A percentile compares a stretch with the other conserved stretches of the same genome.
These are phyloP conservation scores for Sugiyamaella sp. DNA, from an alignment of 1,139 yeast species.

Conservation along the genomic window DNA sequence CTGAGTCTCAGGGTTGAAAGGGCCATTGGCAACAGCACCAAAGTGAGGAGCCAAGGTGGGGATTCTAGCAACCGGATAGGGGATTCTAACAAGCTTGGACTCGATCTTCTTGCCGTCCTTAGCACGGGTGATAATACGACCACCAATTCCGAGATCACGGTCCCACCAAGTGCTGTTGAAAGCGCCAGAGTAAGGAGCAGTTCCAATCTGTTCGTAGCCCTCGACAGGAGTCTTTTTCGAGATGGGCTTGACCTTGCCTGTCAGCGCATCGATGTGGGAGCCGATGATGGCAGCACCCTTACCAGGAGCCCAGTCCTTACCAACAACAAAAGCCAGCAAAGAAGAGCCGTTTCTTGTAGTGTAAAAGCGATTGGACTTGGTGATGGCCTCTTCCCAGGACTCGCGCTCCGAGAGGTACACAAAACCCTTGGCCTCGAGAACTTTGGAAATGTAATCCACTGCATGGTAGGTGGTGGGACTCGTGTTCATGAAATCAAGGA, in stretches of 20 bases:
- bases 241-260: slow-evolving; percentile 73
- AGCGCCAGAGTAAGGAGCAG: slow-evolving; percentile 93
- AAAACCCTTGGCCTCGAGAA: slow-evolving; percentile 42
- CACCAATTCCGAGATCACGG: slow-evolving; percentile 89
- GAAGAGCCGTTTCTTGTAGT: slow-evolving; percentile 82
- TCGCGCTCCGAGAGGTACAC: slow-evolving; percentile 69
- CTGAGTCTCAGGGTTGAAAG: slow-evolving; percentile 87
- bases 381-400: slow-evolving; percentile 64
- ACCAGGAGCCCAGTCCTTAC: slow-evolving; percentile 67
- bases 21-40: slow-evolving; percentile 73
- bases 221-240: slow-evolving; percentile 67
- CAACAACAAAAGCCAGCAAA: slow-evolving; percentile 76
- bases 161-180: slow-evolving; percentile 85
- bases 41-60: slow-evolving; percentile 97
- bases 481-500: slow-evolving; percentile 76
- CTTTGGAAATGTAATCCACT: slow-evolving; percentile 55
- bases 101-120: slow-evolving; percentile 51
- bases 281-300: slow-evolving; percentile 85
- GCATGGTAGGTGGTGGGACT: slow-evolving; percentile 96
- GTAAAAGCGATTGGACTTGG: slow-evolving; percentile 63
- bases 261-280: slow-evolving; percentile 92
- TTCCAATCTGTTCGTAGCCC: slow-evolving; percentile 86
- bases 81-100: slow-evolving; percentile 75
- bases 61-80: slow-evolving; percentile 83
- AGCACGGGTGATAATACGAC: slow-evolving; percentile 74